Percentiles rank a stretch among this genome's conserved stretches.
Evolutionary conservation across 1,284 basidiomycete genomes (phyloP).

Genomic region (Malassezia nana): DNA sequence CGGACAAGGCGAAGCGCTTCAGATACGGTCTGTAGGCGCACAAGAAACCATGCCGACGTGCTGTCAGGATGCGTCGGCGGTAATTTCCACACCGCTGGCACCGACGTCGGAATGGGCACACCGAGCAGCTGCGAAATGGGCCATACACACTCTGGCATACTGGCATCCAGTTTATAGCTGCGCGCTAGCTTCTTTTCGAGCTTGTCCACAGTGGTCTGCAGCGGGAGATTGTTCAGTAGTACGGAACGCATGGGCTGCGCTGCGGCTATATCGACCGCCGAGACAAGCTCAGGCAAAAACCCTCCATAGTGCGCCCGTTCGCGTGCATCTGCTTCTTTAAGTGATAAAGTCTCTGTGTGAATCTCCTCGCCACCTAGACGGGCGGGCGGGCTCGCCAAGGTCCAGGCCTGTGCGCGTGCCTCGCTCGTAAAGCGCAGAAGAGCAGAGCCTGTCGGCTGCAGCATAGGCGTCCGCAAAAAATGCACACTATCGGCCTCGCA

Average conservation of each 20-base stretch:
- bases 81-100: conserved; percentile 16
- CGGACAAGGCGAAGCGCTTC: conserved; percentile 30
- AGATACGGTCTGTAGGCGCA: conserved; percentile 60
- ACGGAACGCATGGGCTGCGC: conserved; percentile 15
- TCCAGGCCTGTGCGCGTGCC: background rate
- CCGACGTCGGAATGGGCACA: conserved; percentile 16
- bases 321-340: background rate
- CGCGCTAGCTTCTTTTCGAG: conserved; percentile 24
- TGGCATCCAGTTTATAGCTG: conserved; percentile 20
- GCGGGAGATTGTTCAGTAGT: conserved; percentile 24
- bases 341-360: background rate
- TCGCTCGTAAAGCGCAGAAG: conserved; percentile 2
- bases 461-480: conserved; percentile 6
- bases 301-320: background rate
- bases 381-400: background rate
- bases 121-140: background rate
- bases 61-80: conserved; percentile 16
- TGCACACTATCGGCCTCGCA: background rate
- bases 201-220: conserved; percentile 25
- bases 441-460: background rate
- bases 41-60: conserved; percentile 55
- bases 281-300: background rate
- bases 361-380: conserved; percentile 6
- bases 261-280: conserved; percentile 2
- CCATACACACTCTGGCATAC: background rate